These are phyloP conservation scores for Neonectria ditissima DNA, from an alignment of 2,329 filamentous ascomycete genomes.

Conservation along the genomic window DNA sequence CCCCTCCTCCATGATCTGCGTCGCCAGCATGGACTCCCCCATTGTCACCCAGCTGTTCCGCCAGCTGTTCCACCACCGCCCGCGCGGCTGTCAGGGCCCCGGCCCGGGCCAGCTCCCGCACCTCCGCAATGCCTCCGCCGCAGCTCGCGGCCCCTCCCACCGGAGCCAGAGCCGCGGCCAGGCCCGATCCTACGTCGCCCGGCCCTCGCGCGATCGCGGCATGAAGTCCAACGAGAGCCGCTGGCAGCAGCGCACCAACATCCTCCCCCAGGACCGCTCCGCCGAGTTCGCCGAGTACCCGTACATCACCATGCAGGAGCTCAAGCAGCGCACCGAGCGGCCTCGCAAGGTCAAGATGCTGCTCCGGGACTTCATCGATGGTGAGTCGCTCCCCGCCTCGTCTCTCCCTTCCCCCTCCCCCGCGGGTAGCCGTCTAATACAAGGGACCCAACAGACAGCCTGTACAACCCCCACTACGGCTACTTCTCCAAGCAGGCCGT, in stretches of 20 bases:
- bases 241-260: conserved; percentile 87
- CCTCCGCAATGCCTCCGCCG: conserved; percentile 40
- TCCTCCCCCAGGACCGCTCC: conserved; percentile 80
- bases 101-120: conserved; percentile 41
- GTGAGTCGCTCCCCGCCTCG: conserved; percentile 57
- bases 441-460: conserved; percentile 73
- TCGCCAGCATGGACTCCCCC: conserved; percentile 81
- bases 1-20: conserved; percentile 16
- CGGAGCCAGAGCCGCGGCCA: conserved; percentile 33
- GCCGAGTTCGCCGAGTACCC: conserved; percentile 87
- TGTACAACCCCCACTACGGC: conserved; percentile 94
- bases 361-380: conserved; percentile 96
- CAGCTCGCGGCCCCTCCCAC: background rate
- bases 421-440: conserved; percentile 38
- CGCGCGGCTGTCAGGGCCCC: conserved; percentile 49
- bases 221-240: conserved; percentile 71
- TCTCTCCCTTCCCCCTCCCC: background rate
- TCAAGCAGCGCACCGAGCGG: conserved; percentile 78
- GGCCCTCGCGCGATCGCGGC: conserved; percentile 52
- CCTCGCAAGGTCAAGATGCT: conserved; percentile 95
- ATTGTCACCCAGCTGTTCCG: conserved; percentile 83
- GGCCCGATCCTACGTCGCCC: conserved; percentile 45
- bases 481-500: conserved; percentile 97
- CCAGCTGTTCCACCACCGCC: conserved; percentile 80
- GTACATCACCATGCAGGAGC: conserved; percentile 83